A percentile compares a stretch with the other conserved stretches of the same genome.
Evolutionary conservation across 768 basidiomycete genomes (phyloP).

Genomic region (Fistulinella prunicolor): DNA sequence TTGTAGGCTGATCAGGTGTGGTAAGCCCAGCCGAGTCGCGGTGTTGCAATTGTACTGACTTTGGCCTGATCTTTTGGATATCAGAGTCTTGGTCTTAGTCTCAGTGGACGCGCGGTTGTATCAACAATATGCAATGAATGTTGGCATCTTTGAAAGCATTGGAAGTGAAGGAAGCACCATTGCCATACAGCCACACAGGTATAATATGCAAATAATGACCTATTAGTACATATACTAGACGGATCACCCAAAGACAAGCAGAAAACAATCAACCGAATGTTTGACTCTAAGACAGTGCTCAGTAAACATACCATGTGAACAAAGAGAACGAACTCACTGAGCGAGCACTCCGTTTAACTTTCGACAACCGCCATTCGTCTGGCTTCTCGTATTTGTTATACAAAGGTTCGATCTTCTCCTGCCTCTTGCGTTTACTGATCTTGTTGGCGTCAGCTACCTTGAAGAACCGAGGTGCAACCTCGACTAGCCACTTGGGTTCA

Average conservation of each 20-base stretch:
- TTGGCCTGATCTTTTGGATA: not conserved
- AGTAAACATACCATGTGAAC: constrained; percentile 6
- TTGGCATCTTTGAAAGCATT: not conserved
- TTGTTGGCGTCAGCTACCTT: constrained; percentile 97
- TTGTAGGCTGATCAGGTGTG: constrained; percentile 57
- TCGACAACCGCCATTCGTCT: constrained; percentile 92
- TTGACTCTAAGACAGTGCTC: constrained; percentile 58
- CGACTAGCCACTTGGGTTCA: constrained; percentile 98
- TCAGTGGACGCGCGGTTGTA: constrained; percentile 1
- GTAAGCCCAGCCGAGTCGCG: not conserved
- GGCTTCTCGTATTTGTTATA: constrained; percentile 95
- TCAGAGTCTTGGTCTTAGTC: no score
- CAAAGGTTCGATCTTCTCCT: constrained; percentile 96
- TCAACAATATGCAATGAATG: not conserved
- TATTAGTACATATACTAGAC: constrained; percentile 14
- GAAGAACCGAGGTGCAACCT: constrained; percentile 98
- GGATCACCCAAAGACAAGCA: not conserved
- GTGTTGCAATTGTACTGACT: not conserved
- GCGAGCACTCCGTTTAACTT: constrained; percentile 86
- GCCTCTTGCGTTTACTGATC: constrained; percentile 93
- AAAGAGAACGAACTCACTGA: constrained; percentile 48
- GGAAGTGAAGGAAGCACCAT: not conserved
- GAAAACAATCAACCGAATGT: constrained; percentile 67
- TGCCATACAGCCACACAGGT: not conserved
- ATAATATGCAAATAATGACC: constrained; percentile 5